Conservation (phyloP, 257 asterid species). For the Knoxia roxburghii region DNA sequence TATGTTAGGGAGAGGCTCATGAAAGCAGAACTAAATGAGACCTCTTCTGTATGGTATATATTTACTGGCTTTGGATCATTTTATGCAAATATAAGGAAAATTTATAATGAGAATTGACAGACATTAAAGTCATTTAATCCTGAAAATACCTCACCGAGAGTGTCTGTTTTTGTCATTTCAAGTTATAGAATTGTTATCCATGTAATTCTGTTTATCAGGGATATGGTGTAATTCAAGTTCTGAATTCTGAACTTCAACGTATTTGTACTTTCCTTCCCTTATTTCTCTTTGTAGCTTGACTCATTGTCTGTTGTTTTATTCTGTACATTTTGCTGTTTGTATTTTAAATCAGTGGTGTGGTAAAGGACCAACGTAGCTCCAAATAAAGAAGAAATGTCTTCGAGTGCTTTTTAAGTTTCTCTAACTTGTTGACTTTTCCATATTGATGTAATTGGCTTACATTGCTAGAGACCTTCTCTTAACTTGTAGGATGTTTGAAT, state of each 20-base stretch:
- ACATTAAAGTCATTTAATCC: background rate
- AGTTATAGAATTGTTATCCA: background rate
- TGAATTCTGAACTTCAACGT: background rate
- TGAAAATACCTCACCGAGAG: background rate
- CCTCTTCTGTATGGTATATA: no score
- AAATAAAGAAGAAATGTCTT: background rate
- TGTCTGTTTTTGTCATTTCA: background rate
- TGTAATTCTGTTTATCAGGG: conserved; percentile 42
- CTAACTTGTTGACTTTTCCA: background rate
- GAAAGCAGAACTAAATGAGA: background rate
- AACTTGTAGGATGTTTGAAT: conserved; percentile 56
- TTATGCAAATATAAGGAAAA: no score
- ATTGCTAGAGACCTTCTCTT: conserved; percentile 5
- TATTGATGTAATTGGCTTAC: background rate
- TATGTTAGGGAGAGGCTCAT: background rate
- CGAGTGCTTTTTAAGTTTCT: background rate
- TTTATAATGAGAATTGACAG: background rate
- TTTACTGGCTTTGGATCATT: background rate
- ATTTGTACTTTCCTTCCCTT: background rate
- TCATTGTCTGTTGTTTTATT: background rate
- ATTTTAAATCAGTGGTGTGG: background rate
- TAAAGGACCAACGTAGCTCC: background rate
- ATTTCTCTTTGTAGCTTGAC: background rate
- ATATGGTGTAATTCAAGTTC: conserved; percentile 70
- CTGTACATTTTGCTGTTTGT: background rate